Evolutionary conservation across 75 land plant genomes (phyloP), one percentile per base, ranked within the genome.

Genomic region (Selaginella tamariscina): DNA sequence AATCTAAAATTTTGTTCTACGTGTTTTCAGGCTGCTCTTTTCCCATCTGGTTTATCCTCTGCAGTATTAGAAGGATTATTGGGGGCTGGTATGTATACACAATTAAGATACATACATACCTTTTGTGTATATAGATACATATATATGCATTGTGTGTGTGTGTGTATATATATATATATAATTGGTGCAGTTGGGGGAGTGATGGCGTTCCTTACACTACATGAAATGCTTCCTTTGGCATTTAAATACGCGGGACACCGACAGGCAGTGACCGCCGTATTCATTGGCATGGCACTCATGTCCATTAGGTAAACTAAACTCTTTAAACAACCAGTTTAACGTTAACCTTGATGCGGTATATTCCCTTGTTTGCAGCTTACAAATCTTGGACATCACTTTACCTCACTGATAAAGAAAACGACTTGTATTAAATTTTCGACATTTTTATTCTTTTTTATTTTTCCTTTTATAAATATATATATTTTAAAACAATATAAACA

Each of bases 221-320:
- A 89, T 67, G 98, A 93, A 79, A 89, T 93, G 95, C 73, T 93
- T 55, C 98, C 98, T 2, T 65, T 93, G 65, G 98, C 98, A 64
- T 85, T 93, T 73, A 90, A 93, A 64, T 89, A 93, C 77, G 98
- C 96, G 21, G 98, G 98, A 0, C 90, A 85, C 68, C 86, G 86
- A 56, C 87, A 85, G 75, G 95, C 98, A 56, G 82, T 89, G 0
- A 82, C 88, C 65, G 85, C 91, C n/a, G 91, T 93, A n/a, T 89
- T 93, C 67, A 30, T 86, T 32, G 98, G 98, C 66, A 93, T 93
- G 98, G 98, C 96, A 72, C 82, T 86, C 74, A 93, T 93, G 98
- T 89, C 91, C 66, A 75, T 89, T 32, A 93, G 94, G 94, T 89
- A 77, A 31, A 32, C 32, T 2, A 21, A 55, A 55, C 54, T 29